A percentile compares a stretch with the other conserved stretches of the same genome.
These are phyloP conservation scores for Phylloporus arenicola DNA, from an alignment of 768 basidiomycete genomes.

Conservation along the genomic window DNA sequence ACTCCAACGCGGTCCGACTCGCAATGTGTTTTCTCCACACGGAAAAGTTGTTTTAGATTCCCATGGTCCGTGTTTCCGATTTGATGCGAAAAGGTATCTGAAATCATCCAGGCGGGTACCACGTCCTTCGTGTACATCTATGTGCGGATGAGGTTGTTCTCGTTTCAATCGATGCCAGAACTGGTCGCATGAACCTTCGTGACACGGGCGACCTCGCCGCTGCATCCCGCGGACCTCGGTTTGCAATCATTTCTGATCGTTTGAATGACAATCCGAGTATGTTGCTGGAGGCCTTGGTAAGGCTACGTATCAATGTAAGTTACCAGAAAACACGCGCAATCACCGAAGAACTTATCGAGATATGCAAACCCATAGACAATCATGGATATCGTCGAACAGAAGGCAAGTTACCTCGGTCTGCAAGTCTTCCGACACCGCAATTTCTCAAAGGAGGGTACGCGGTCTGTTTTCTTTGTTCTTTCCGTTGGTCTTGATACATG, in stretches of 20 bases:
- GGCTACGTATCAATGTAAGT: conserved; percentile 60
- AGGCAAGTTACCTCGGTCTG: conserved; percentile 80
- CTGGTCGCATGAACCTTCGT: conserved; percentile 69
- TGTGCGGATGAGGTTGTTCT: conserved; percentile 74
- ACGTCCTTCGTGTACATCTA: conserved; percentile 61
- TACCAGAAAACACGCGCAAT: not conserved
- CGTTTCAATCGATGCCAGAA: conserved; percentile 74
- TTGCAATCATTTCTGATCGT: conserved; percentile 49
- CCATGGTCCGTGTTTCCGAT: conserved; percentile 42
- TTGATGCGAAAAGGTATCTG: not conserved
- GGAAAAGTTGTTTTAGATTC: conserved; percentile 52
- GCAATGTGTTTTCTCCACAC: conserved; percentile 55
- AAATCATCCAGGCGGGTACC: conserved; percentile 41
- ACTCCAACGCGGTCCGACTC: conserved; percentile 46
- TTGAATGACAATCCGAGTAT: conserved; percentile 66
- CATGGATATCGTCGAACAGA: conserved; percentile 75
- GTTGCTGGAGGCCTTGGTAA: conserved; percentile 52
- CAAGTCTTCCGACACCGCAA: conserved; percentile 66
- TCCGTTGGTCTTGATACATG: not conserved
- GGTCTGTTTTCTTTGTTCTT: conserved; percentile 1
- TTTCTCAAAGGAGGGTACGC: conserved; percentile 57
- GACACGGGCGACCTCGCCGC: conserved; percentile 80
- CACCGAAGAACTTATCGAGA: not conserved
- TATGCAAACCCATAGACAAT: conserved; percentile 58
- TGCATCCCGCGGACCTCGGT: conserved; percentile 64